Percentiles rank a stretch among this genome's conserved stretches.
phyloP scores from a whole-genome alignment of 371 early-diverging fungal genomes.

The Mucor lusitanicus region DNA sequence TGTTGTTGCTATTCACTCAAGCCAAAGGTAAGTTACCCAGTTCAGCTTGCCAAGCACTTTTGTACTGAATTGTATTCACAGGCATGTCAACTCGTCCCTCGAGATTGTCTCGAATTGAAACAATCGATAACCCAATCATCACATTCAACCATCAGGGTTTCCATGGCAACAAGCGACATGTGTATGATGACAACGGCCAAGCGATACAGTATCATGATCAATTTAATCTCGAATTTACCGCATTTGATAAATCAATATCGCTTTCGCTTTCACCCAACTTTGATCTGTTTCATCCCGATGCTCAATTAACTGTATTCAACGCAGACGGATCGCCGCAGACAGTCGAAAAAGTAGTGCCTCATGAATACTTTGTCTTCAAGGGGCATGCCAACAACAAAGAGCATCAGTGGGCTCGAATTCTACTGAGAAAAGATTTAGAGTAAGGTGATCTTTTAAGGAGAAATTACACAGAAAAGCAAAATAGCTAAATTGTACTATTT shows the following conservation, averaged over 20 bases:
- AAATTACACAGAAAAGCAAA: neutral
- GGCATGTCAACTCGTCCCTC: slow-evolving; percentile 14
- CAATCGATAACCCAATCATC: slow-evolving; percentile 5
- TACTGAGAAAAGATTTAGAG: slow-evolving; percentile 51
- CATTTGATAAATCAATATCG: slow-evolving; percentile 42
- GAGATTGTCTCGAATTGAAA: slow-evolving; percentile 4
- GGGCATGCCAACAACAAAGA: slow-evolving; percentile 43
- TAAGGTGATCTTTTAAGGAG: slow-evolving; percentile 18
- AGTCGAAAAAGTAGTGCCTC: slow-evolving; percentile 15
- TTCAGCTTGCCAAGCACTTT: neutral
- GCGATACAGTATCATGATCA: neutral
- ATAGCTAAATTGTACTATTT: neutral
- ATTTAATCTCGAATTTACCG: slow-evolving; percentile 12
- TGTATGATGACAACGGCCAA: neutral
- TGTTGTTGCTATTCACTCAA: slow-evolving; percentile 1
- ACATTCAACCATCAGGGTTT: neutral
- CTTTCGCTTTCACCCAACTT: slow-evolving; percentile 71
- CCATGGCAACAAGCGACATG: neutral
- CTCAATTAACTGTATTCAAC: slow-evolving; percentile 41
- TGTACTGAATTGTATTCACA: neutral
- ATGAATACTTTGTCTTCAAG: slow-evolving; percentile 60
- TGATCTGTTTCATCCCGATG: slow-evolving; percentile 74
- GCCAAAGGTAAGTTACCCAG: neutral
- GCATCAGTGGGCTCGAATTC: slow-evolving; percentile 70
- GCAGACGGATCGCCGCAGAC: slow-evolving; percentile 20